Percentiles rank a stretch among this genome's conserved stretches.
Evolutionary conservation across 805 yeast genomes (phyloP).

Genomic region (Saturnispora bothae): DNA sequence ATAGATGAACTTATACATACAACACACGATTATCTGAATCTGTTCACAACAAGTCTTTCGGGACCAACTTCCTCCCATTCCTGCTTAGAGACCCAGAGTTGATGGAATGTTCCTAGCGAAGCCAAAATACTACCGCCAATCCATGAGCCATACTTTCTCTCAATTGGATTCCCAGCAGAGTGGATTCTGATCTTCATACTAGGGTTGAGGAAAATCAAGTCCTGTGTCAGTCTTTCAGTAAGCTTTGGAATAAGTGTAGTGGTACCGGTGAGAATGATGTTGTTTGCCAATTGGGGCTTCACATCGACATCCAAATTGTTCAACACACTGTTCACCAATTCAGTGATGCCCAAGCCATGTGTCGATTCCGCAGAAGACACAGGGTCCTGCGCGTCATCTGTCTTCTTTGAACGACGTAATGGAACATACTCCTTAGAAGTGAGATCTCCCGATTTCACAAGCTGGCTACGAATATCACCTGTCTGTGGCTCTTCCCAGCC

Average conservation of each 20-base stretch:
- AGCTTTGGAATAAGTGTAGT: conserved; percentile 72
- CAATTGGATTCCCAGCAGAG: conserved; percentile 67
- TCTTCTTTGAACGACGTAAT: conserved; percentile 48
- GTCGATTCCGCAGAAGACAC: conserved; percentile 16
- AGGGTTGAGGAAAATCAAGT: conserved; percentile 60
- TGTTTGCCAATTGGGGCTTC: conserved; percentile 79
- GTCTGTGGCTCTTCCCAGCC: conserved; percentile 33
- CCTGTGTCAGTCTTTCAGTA: conserved; percentile 64
- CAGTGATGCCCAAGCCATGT: conserved; percentile 37
- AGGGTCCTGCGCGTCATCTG: conserved; percentile 26
- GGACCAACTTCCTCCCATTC: conserved; percentile 87
- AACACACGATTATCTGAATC: conserved; percentile 51
- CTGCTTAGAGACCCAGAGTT: conserved; percentile 80
- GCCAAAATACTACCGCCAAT: conserved; percentile 85
- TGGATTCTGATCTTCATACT: conserved; percentile 79
- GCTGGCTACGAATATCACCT: conserved; percentile 38
- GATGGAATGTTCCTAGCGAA: conserved; percentile 89
- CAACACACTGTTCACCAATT: conserved; percentile 45
- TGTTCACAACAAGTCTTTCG: conserved; percentile 64
- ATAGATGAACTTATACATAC: background rate
- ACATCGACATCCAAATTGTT: conserved; percentile 67
- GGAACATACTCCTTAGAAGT: conserved; percentile 62
- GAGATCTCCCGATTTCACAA: conserved; percentile 22
- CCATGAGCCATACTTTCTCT: conserved; percentile 79
- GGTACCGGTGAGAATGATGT: conserved; percentile 81